These are phyloP conservation scores for Phaeomoniella chlamydospora DNA, from an alignment of 2,329 filamentous ascomycete species.

Conservation along the genomic window DNA sequence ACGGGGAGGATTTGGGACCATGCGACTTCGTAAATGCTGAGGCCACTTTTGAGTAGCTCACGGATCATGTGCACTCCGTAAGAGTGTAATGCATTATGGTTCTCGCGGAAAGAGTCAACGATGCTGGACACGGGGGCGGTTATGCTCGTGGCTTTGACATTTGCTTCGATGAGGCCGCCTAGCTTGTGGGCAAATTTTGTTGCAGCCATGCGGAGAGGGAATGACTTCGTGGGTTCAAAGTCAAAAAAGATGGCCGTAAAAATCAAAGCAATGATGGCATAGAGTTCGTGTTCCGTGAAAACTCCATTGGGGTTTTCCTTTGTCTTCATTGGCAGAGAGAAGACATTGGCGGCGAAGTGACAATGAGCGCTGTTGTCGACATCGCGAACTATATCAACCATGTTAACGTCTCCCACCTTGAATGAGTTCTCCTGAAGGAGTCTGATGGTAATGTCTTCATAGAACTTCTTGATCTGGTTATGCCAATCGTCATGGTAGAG, in stretches of 20 bases:
- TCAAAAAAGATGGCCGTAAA: conserved; percentile 54
- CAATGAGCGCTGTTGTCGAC: conserved; percentile 38
- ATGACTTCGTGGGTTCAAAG: conserved; percentile 52
- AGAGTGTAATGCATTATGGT: conserved; percentile 41
- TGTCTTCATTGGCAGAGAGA: conserved; percentile 41
- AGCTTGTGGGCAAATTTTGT: conserved; percentile 44
- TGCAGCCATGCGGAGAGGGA: conserved; percentile 45
- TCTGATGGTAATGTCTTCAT: conserved; percentile 28
- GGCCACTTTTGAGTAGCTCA: conserved; percentile 46
- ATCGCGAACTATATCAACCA: conserved; percentile 34
- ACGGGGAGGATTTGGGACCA: conserved; percentile 58
- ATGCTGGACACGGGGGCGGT: conserved; percentile 41
- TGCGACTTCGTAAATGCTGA: conserved; percentile 51
- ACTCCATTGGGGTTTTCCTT: conserved; percentile 33
- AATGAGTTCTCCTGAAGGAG: conserved; percentile 30
- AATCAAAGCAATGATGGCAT: conserved; percentile 48
- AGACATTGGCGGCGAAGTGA: conserved; percentile 39
- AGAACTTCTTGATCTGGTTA: conserved; percentile 27
- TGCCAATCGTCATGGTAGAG: conserved; percentile 30
- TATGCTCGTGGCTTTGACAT: conserved; percentile 46
- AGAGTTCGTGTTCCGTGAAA: conserved; percentile 40
- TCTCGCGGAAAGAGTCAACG: conserved; percentile 30
- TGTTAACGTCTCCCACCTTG: conserved; percentile 26
- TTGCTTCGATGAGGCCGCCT: conserved; percentile 46
- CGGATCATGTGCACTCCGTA: conserved; percentile 55